Conservation (phyloP, 441 rosid species). For the Breynia disticha region DNA sequence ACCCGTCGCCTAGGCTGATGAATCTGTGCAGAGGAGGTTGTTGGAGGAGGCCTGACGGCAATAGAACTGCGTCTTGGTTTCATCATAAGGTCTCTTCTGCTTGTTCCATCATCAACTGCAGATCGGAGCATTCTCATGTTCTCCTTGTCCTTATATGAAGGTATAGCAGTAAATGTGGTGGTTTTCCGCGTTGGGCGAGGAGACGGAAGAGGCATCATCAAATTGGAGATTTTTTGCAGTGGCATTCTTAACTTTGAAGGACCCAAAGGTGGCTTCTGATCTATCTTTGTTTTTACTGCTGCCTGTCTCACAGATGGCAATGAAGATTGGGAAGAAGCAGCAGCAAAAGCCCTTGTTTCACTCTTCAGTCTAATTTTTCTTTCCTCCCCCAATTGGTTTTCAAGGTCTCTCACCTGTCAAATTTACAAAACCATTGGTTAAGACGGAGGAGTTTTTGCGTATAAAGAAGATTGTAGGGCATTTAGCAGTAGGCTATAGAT, state of each 20-base stretch:
- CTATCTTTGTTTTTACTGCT: slow-evolving; percentile 30
- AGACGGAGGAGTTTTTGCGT: no score
- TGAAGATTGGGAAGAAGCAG: slow-evolving; percentile 32
- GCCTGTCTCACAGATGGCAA: slow-evolving; percentile 25
- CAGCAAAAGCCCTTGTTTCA: slow-evolving; percentile 55
- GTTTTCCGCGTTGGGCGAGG: slow-evolving; percentile 35
- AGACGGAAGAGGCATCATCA: slow-evolving; percentile 50
- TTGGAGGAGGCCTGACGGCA: slow-evolving; percentile 43
- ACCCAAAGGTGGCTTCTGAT: slow-evolving; percentile 64
- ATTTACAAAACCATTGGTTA: no score
- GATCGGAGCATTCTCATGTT: slow-evolving; percentile 23
- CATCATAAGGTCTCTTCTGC: slow-evolving; percentile 23
- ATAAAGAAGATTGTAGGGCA: no score
- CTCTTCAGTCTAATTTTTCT: slow-evolving; percentile 81
- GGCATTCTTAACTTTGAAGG: slow-evolving; percentile 66
- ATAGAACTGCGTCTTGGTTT: slow-evolving; percentile 66
- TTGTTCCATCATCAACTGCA: no score
- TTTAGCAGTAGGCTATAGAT: no score
- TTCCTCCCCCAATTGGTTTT: slow-evolving; percentile 72
- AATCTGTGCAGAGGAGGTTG: slow-evolving; percentile 17
- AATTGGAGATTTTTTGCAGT: slow-evolving; percentile 59
- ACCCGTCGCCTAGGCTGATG: slow-evolving; percentile 62
- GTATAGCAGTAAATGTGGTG: slow-evolving; percentile 4
- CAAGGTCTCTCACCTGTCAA: slow-evolving; percentile 76
- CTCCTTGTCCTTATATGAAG: slow-evolving; percentile 39